phyloP scores from a whole-genome alignment of 2,329 filamentous ascomycete species.

The Pyricularia grisea region DNA sequence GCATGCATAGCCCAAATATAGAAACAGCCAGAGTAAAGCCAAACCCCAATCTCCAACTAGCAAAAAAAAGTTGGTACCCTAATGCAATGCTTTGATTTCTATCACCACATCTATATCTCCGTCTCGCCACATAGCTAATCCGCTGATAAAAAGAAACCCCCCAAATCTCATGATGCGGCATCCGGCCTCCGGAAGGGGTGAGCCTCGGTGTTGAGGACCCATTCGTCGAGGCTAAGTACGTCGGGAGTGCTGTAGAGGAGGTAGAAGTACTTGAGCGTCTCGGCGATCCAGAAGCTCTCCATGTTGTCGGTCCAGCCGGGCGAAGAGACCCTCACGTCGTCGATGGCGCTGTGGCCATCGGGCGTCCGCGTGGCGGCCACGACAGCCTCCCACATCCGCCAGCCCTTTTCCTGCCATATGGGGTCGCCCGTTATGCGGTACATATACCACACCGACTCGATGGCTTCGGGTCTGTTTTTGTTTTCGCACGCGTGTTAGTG shows the following conservation, averaged over 20 bases:
- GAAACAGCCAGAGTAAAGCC: too few species aligned
- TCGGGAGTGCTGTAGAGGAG: slow-evolving; percentile 63
- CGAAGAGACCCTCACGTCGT: slow-evolving; percentile 42
- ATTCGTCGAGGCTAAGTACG: slow-evolving; percentile 58
- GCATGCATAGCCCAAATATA: too few species aligned
- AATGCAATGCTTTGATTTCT: too few species aligned
- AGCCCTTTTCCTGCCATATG: slow-evolving; percentile 70
- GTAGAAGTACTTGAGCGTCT: slow-evolving; percentile 91
- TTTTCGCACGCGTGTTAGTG: not conserved
- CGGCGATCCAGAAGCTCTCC: slow-evolving; percentile 86
- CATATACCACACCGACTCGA: slow-evolving; percentile 83
- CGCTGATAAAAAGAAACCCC: too few species aligned
- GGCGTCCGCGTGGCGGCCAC: slow-evolving; percentile 55
- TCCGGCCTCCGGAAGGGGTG: slow-evolving; percentile 43
- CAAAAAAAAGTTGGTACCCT: too few species aligned
- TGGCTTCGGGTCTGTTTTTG: slow-evolving; percentile 63
- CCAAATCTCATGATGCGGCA: not conserved
- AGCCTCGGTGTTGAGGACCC: slow-evolving; percentile 57
- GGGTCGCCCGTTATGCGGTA: slow-evolving; percentile 80
- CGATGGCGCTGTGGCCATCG: slow-evolving; percentile 61
- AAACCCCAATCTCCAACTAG: too few species aligned
- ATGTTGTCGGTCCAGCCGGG: slow-evolving; percentile 47
- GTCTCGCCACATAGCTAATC: too few species aligned
- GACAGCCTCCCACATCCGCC: slow-evolving; percentile 74
- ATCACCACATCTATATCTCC: too few species aligned